Evolutionary conservation across 1,139 yeast genomes (phyloP), one percentile per base, ranked within the genome.

Genomic region (Geotrichum macrosporum): DNA sequence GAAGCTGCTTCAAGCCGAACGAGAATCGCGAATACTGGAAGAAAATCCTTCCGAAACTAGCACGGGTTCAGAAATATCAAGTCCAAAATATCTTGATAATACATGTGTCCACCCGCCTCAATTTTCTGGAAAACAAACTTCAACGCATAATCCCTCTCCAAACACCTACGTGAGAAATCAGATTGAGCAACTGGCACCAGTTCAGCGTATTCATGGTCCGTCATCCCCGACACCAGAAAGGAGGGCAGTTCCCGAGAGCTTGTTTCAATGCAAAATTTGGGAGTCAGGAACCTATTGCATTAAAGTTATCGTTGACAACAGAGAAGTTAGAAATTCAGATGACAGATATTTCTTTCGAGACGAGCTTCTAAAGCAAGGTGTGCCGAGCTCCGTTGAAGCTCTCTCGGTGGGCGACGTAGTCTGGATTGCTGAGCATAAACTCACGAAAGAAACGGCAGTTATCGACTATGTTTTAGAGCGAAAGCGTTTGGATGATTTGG

Each of bases 401-500:
- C 69, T 94, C 33, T 70, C 94, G 0, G 78, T 89, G 1, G 97
- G 98, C 1, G 99, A 94, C 69, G 80, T 83, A 1, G 57, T 84
- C 8, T 94, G 98, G 98, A 73, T 88, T 3, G 98, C 96, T 0
- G 74, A 74, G 50, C 76, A 88, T 59, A 74, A 68, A 44, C 57
- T 53, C 0, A 77, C 85, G 0, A 73, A 76, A 1, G 74, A 75
- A 49, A 81, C 81, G 49, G 88, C 81, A 2, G 81, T 86, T 0
- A 65, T 94, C 18, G 86, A 89, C 59, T 81, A 77, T 53, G 82
- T 92, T 22, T 75, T 94, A 48, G 99, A 94, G 65, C 73, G 99
- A 34, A 94, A 94, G 64, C 70, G 96, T 50, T 66, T 88, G 37
- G 95, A 86, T 61, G 99, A 94, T 69, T 74, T 94, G 58, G 83